A percentile compares a stretch with the other conserved stretches of the same genome.
Evolutionary conservation across 768 basidiomycete species (phyloP).

Genomic region (Favolaschia claudopus): DNA sequence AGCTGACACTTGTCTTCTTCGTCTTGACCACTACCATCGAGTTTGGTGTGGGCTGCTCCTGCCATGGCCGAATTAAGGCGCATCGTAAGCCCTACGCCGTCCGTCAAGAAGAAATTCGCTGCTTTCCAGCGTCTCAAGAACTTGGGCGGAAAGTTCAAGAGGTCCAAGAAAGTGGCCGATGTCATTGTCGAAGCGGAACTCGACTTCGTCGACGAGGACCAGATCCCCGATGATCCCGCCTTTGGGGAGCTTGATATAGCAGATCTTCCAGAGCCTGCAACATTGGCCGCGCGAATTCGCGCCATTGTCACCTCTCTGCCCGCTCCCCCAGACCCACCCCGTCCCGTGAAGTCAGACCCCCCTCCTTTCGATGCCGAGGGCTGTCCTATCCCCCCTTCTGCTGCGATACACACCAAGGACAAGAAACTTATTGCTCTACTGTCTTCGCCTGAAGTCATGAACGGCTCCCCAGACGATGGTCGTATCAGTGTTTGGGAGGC

Average conservation of each 20-base stretch:
- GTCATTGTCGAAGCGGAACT: conserved; percentile 1
- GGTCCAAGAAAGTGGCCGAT: conserved; percentile 15
- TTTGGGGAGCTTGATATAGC: conserved; percentile 1
- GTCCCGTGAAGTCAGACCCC: conserved; percentile 16
- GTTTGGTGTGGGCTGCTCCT: too few species aligned
- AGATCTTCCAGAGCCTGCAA: conserved; percentile 47
- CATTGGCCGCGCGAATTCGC: conserved; percentile 61
- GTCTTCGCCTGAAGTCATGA: conserved; percentile 62
- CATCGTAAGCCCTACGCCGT: conserved; percentile 23
- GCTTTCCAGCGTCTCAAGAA: conserved; percentile 28
- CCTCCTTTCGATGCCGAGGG: conserved; percentile 27
- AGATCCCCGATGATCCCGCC: background rate
- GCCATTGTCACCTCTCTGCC: conserved; percentile 56
- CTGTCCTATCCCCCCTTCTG: conserved; percentile 41
- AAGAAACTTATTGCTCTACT: conserved; percentile 54
- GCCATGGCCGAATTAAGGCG: conserved; percentile 5
- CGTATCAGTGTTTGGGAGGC: conserved; percentile 58
- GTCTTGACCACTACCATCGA: too few species aligned
- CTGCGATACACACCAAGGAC: conserved; percentile 48
- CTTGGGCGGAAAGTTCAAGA: conserved; percentile 24
- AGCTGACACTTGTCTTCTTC: too few species aligned
- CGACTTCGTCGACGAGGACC: background rate
- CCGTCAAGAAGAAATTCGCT: conserved; percentile 21
- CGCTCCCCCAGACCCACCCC: conserved; percentile 32
- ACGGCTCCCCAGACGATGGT: conserved; percentile 49